phyloP scores from a whole-genome alignment of 345 rosid species.

The Salix viminalis region DNA sequence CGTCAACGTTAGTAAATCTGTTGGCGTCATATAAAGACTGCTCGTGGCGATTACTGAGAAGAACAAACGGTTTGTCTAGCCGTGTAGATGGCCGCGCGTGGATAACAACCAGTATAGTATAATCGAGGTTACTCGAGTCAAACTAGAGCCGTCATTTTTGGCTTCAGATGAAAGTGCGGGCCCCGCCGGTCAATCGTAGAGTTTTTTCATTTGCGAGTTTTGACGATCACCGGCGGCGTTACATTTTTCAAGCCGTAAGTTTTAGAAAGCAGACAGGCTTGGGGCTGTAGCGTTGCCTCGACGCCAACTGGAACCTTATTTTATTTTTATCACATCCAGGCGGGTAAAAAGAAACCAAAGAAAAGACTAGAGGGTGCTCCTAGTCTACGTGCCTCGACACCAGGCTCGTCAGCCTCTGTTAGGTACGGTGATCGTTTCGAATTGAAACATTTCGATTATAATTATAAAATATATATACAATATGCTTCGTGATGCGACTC shows the following conservation, averaged over 20 bases:
- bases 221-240: slow-evolving; percentile 4
- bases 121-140: neutral
- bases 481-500: neutral
- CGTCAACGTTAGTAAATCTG: neutral
- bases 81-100: slow-evolving; percentile 3
- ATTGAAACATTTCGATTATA: too few relatives aligned
- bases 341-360: neutral
- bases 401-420: too few relatives aligned
- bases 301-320: neutral
- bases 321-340: neutral
- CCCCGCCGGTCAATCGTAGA: slow-evolving; percentile 17
- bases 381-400: neutral
- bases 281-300: neutral
- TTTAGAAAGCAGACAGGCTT: slow-evolving; percentile 12
- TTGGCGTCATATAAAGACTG: too few relatives aligned
- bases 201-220: slow-evolving; percentile 1
- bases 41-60: neutral
- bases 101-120: neutral
- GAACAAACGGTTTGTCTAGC: too few relatives aligned
- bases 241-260: neutral
- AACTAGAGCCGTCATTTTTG: neutral
- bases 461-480: too few relatives aligned
- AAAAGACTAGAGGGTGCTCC: neutral
- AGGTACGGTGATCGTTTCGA: too few relatives aligned
- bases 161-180: neutral